Evolutionary conservation across 257 asterid species (phyloP).

Genomic region (Orobanche coerulescens): DNA sequence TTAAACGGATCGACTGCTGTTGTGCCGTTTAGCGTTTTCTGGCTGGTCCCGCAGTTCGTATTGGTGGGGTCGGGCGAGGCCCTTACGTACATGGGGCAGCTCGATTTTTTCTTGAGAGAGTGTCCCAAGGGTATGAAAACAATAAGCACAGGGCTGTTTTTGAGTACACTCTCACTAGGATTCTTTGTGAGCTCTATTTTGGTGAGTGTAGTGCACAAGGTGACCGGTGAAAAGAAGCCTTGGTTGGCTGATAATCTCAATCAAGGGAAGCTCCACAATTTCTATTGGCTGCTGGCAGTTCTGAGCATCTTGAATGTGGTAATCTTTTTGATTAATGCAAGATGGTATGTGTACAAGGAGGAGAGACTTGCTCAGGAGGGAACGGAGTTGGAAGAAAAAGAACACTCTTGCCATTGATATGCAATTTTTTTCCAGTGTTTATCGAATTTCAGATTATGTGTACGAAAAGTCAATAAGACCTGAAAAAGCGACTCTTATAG

Average conservation of each 20-base stretch:
- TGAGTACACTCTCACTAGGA: conserved; percentile 74
- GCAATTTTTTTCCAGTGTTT: neutral
- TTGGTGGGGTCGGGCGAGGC: conserved; percentile 85
- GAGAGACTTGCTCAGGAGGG: conserved; percentile 62
- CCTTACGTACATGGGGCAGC: conserved; percentile 76
- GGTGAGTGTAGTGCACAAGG: conserved; percentile 56
- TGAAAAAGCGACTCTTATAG: too few species aligned
- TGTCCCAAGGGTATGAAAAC: conserved; percentile 94
- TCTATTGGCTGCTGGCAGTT: conserved; percentile 64
- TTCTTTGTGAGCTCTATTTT: conserved; percentile 58
- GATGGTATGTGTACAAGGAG: conserved; percentile 77
- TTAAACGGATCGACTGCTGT: neutral
- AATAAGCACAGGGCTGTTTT: conserved; percentile 71
- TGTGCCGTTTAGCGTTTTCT: conserved; percentile 55
- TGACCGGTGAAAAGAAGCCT: conserved; percentile 41
- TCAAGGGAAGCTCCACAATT: conserved; percentile 58
- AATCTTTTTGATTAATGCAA: conserved; percentile 39
- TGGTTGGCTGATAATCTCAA: conserved; percentile 77
- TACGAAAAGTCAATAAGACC: too few species aligned
- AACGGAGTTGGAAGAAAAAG: conserved; percentile 54
- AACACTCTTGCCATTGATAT: conserved; percentile 31
- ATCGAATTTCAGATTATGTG: too few species aligned
- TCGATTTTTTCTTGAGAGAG: conserved; percentile 72
- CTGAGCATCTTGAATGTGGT: conserved; percentile 47
- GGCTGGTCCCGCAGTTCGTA: conserved; percentile 64